Evolutionary conservation across 2,329 filamentous ascomycete species (phyloP).

Genomic region (Fusarium sp.): DNA sequence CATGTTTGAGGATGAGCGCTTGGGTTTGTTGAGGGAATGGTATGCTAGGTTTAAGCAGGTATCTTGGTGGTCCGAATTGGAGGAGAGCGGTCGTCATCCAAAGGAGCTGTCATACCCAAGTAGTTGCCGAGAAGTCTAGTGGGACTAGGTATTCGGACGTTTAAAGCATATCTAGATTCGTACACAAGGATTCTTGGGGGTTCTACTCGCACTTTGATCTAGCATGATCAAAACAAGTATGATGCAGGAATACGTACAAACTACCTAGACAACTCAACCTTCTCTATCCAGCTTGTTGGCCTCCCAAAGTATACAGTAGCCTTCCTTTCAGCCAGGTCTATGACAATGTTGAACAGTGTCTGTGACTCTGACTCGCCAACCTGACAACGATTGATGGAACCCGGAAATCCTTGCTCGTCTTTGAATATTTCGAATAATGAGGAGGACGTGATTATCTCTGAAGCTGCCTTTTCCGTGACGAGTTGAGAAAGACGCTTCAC

Average conservation of each 20-base stretch:
- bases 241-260: background rate
- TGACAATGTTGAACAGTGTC: conserved; percentile 37
- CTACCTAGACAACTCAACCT: conserved; percentile 6
- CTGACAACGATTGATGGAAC: conserved; percentile 25
- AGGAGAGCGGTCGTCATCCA: background rate
- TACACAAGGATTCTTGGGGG: background rate
- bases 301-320: conserved; percentile 20
- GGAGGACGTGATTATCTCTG: background rate
- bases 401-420: conserved; percentile 32
- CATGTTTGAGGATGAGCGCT: background rate
- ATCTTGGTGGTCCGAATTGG: background rate
- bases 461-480: background rate
- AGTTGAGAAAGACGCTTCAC: conserved; percentile 17
- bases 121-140: background rate
- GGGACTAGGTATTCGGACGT: background rate
- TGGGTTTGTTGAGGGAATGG: background rate
- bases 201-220: background rate
- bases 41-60: background rate
- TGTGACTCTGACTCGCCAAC: background rate
- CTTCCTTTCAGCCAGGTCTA: conserved; percentile 14
- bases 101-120: background rate
- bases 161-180: background rate
- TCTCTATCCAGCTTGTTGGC: conserved; percentile 20
- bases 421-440: conserved; percentile 32
- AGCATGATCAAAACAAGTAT: too few relatives aligned